phyloP scores from a whole-genome alignment of 2,329 filamentous ascomycete species.

The Dothistroma pini region DNA sequence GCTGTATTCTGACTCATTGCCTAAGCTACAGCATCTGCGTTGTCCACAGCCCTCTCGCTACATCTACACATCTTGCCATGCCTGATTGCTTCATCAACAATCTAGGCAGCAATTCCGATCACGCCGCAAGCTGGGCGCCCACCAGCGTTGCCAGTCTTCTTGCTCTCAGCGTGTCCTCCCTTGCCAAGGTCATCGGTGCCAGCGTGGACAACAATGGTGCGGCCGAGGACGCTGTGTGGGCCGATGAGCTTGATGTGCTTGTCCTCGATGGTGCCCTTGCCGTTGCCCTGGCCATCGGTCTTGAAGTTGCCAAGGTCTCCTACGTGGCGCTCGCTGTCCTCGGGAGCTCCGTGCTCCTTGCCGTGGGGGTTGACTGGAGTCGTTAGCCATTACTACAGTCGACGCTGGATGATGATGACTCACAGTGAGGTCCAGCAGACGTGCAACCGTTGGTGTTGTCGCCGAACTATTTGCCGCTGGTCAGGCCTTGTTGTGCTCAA shows the following conservation, averaged over 20 bases:
- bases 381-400: background rate
- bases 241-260: slow-evolving; percentile 92
- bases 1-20: background rate
- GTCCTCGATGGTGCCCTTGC: slow-evolving; percentile 76
- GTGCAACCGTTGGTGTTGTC: slow-evolving; percentile 99
- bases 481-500: background rate
- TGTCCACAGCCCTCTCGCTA: background rate
- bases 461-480: slow-evolving; percentile 57
- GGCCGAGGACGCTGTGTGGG: slow-evolving; percentile 89
- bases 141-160: slow-evolving; percentile 98
- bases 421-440: slow-evolving; percentile 95
- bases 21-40: background rate
- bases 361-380: slow-evolving; percentile 82
- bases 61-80: slow-evolving; percentile 10
- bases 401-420: slow-evolving; percentile 34
- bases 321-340: slow-evolving; percentile 83
- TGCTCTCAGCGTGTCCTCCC: slow-evolving; percentile 87
- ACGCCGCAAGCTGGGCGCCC: slow-evolving; percentile 83
- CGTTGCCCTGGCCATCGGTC: slow-evolving; percentile 89
- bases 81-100: background rate
- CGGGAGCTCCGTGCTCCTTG: slow-evolving; percentile 88
- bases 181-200: slow-evolving; percentile 97
- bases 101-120: slow-evolving; percentile 37
- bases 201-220: slow-evolving; percentile 89
- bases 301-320: slow-evolving; percentile 97